These are phyloP conservation scores for Echites panduratus DNA, from an alignment of 257 asterid genomes.

Conservation along the genomic window DNA sequence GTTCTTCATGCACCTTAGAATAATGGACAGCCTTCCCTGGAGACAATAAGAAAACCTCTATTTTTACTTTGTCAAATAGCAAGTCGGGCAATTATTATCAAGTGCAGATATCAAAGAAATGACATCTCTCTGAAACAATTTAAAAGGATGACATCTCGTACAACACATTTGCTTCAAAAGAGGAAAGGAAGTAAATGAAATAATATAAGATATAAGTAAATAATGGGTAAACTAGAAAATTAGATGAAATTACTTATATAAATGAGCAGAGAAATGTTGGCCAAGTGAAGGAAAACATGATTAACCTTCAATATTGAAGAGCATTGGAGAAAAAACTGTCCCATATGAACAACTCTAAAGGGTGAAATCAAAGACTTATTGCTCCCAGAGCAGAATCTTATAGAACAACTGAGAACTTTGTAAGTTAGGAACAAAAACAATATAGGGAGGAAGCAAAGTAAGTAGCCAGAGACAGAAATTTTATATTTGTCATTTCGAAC, in stretches of 20 bases:
- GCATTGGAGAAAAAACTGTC: background rate
- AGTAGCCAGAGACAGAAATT: background rate
- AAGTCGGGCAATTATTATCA: background rate
- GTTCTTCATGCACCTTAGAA: slow-evolving; percentile 13
- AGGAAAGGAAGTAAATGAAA: background rate
- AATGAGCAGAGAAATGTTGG: no score
- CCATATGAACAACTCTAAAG: background rate
- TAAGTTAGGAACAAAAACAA: background rate
- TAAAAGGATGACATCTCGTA: background rate
- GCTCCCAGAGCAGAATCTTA: background rate
- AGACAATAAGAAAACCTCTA: slow-evolving; percentile 1
- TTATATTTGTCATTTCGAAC: background rate
- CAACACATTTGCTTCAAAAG: background rate
- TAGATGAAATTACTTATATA: background rate
- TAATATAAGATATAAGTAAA: background rate
- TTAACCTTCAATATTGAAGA: background rate
- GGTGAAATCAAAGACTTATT: background rate
- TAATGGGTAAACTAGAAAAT: background rate
- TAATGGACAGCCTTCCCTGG: slow-evolving; percentile 1
- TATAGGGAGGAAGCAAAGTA: no score
- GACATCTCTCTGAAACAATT: background rate
- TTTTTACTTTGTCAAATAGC: background rate
- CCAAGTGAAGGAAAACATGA: background rate
- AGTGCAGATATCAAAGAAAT: background rate
- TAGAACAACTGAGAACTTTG: background rate